Evolutionary conservation across 345 rosid species (phyloP).

Genomic region (Rhodomyrtus tomentosa): DNA sequence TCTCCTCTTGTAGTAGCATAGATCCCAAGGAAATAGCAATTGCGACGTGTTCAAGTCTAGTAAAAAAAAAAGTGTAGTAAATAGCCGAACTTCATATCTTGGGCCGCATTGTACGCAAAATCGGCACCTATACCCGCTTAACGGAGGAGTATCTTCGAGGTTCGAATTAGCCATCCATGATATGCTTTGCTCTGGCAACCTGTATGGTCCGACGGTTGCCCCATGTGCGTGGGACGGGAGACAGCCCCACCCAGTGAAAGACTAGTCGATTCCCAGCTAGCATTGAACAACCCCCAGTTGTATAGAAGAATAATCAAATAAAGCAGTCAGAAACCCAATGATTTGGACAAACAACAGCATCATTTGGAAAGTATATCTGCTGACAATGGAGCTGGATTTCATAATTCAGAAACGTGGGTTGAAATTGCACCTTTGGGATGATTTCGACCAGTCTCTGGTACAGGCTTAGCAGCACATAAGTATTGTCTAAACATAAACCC

Average conservation of each 20-base stretch:
- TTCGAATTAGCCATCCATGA: neutral
- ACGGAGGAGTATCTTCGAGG: neutral
- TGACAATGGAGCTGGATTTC: neutral
- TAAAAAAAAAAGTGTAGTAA: neutral
- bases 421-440: neutral
- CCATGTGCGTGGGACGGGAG: neutral
- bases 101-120: neutral
- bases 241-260: neutral
- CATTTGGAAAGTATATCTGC: neutral
- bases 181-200: neutral
- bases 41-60: neutral
- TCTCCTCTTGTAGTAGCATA: neutral
- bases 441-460: neutral
- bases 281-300: neutral
- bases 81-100: neutral
- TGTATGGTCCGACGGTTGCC: neutral
- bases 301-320: neutral
- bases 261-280: neutral
- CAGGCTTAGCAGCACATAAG: neutral
- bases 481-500: neutral
- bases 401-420: neutral
- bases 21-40: neutral
- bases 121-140: neutral
- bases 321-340: neutral
- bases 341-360: neutral